Evolutionary conservation across 441 rosid genomes (phyloP).

Genomic region (Adansonia rubrostipa): DNA sequence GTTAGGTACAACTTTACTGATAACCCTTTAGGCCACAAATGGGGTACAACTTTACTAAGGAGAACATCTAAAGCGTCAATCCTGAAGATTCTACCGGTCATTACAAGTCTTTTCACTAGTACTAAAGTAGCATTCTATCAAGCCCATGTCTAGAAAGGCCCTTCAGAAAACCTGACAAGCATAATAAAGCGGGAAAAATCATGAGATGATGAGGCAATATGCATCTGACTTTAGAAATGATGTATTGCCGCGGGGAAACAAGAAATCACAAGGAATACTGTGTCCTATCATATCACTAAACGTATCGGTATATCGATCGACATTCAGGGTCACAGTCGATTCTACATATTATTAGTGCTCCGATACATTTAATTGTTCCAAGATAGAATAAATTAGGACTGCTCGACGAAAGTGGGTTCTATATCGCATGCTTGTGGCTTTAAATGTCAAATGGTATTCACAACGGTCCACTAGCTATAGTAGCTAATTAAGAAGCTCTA

Average conservation of each 20-base stretch:
- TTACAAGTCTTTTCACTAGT: slow-evolving; percentile 10
- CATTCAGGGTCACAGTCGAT: background rate
- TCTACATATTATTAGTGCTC: no score
- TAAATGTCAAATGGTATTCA: background rate
- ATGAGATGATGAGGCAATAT: slow-evolving; percentile 1
- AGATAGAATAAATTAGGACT: background rate
- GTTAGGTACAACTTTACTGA: background rate
- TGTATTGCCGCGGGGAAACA: slow-evolving; percentile 6
- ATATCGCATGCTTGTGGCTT: background rate
- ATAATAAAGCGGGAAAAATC: slow-evolving; percentile 13
- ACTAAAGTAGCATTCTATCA: slow-evolving; percentile 19
- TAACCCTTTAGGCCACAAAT: background rate
- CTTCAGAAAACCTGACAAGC: background rate
- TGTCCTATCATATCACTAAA: background rate
- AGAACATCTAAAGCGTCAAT: slow-evolving; percentile 13
- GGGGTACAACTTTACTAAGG: background rate
- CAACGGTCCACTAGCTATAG: slow-evolving; percentile 1
- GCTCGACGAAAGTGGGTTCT: background rate
- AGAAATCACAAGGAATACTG: background rate
- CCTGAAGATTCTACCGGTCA: slow-evolving; percentile 23
- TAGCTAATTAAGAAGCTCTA: slow-evolving; percentile 1
- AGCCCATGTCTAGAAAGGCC: slow-evolving; percentile 6
- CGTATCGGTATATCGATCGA: background rate
- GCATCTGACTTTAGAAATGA: background rate
- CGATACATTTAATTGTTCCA: no score